Conservation (phyloP, 2,329 filamentous ascomycete species). For the Pseudogymnoascus destructans region DNA sequence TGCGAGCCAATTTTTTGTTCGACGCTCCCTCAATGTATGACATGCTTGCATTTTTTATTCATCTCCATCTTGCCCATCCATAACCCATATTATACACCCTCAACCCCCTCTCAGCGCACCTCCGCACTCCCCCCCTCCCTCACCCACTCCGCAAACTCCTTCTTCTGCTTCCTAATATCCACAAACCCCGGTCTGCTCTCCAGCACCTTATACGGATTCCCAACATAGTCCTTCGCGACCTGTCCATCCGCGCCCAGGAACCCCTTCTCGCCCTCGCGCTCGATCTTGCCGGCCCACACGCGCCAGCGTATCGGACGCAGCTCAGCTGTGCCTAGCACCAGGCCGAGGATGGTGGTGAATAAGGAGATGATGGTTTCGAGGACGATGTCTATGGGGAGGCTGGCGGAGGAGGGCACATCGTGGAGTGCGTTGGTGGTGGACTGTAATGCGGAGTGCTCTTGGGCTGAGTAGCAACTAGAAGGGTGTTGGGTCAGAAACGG, state of each 20-base stretch:
- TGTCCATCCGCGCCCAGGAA: slow-evolving; percentile 46
- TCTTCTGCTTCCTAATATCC: slow-evolving; percentile 71
- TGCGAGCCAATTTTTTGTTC: too few relatives aligned
- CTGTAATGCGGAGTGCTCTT: slow-evolving; percentile 73
- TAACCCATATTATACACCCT: not conserved
- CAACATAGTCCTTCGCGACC: slow-evolving; percentile 54
- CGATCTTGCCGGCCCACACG: slow-evolving; percentile 72
- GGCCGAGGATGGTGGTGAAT: slow-evolving; percentile 65
- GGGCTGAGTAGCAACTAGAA: slow-evolving; percentile 81
- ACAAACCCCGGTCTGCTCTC: slow-evolving; percentile 76
- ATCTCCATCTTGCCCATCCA: not conserved
- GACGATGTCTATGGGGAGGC: slow-evolving; percentile 71
- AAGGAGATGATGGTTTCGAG: slow-evolving; percentile 76
- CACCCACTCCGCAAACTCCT: slow-evolving; percentile 68
- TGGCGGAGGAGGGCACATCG: slow-evolving; percentile 28
- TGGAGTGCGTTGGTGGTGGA: slow-evolving; percentile 38
- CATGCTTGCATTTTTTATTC: slow-evolving; percentile 9
- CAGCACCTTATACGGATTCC: slow-evolving; percentile 67
- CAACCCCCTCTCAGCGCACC: not conserved
- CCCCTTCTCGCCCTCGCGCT: slow-evolving; percentile 55
- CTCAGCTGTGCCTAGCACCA: slow-evolving; percentile 64
- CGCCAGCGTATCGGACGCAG: slow-evolving; percentile 77
- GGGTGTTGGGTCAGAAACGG: not conserved
- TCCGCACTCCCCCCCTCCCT: slow-evolving; percentile 26
- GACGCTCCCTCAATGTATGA: not conserved